phyloP scores from a whole-genome alignment of 495 filamentous ascomycete species.

The Trichodelitschia bisporula region DNA sequence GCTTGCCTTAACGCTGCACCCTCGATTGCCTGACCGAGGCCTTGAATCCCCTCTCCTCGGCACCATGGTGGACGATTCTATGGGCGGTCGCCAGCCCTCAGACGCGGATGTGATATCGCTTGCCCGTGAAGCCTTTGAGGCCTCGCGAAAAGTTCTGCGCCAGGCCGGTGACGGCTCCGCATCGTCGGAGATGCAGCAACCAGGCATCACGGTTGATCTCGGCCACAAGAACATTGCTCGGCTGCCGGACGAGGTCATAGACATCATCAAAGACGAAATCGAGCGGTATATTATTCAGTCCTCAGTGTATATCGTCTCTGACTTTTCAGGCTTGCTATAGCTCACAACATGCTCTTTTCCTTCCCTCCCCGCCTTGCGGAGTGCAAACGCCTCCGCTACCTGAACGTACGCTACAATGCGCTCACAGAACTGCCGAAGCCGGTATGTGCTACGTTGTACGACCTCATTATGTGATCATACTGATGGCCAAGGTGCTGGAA shows the following conservation, averaged over 20 bases:
- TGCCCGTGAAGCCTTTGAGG: constrained; percentile 7
- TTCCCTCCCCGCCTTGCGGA: constrained; percentile 65
- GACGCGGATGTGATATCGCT: constrained; percentile 11
- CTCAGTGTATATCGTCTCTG: constrained; percentile 5
- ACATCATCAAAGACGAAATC: constrained; percentile 78
- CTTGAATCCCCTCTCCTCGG: too few relatives aligned
- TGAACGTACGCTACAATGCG: constrained; percentile 77
- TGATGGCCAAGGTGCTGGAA: constrained; percentile 35
- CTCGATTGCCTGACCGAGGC: too few relatives aligned
- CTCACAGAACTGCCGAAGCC: constrained; percentile 70
- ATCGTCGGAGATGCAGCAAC: constrained; percentile 17
- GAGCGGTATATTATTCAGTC: constrained; percentile 36
- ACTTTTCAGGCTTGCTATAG: constrained; percentile 47
- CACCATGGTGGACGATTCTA: too few relatives aligned
- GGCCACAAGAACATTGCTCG: constrained; percentile 56
- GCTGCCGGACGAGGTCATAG: constrained; percentile 73
- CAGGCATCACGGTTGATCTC: constrained; percentile 69
- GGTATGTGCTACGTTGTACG: constrained; percentile 27
- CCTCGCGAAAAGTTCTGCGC: constrained; percentile 8
- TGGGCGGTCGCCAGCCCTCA: too few relatives aligned
- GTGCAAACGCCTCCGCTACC: constrained; percentile 70
- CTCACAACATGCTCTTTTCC: constrained; percentile 62
- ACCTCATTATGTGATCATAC: too few relatives aligned
- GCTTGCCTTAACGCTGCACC: too few relatives aligned
- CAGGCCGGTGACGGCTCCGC: constrained; percentile 4